A percentile compares a stretch with the other conserved stretches of the same genome.
phyloP scores from a whole-genome alignment of 176 grass and related monocot genomes.

The Thinopyrum elongatum region DNA sequence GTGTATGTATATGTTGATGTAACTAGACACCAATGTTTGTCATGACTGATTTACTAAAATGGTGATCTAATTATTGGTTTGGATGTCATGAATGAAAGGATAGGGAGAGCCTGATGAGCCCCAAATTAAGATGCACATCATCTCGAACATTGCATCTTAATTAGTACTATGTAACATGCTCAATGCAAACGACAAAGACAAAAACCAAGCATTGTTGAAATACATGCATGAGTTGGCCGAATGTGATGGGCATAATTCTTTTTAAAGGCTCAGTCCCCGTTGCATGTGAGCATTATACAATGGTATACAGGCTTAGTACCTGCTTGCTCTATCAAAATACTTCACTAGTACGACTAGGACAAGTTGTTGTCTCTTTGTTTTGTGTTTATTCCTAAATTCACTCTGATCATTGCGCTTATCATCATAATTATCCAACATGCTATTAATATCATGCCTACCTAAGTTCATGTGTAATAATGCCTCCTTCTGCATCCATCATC shows the following conservation, averaged over 20 bases:
- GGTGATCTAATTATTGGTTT: conserved; percentile 36
- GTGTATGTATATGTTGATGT: background rate
- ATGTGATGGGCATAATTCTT: conserved; percentile 5
- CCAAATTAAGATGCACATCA: background rate
- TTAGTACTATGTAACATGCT: background rate
- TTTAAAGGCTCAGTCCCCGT: background rate
- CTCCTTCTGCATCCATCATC: background rate
- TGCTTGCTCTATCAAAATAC: background rate
- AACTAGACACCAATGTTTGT: conserved; percentile 36
- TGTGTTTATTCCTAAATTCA: background rate
- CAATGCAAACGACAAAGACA: conserved; percentile 33
- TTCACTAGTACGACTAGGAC: background rate
- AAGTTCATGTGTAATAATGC: background rate
- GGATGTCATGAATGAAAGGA: conserved; percentile 20
- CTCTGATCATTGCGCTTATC: background rate
- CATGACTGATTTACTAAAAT: conserved; percentile 17
- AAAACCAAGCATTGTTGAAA: conserved; percentile 40
- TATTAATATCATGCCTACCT: background rate
- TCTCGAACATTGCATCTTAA: conserved; percentile 5
- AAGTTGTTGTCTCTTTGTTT: background rate
- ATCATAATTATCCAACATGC: conserved; percentile 5
- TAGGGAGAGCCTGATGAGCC: background rate
- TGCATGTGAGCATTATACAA: background rate
- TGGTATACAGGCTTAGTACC: background rate
- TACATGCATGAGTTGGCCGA: conserved; percentile 33